Conservation (phyloP, 2,329 filamentous ascomycete genomes). For the Didymellaceae sp. region DNA sequence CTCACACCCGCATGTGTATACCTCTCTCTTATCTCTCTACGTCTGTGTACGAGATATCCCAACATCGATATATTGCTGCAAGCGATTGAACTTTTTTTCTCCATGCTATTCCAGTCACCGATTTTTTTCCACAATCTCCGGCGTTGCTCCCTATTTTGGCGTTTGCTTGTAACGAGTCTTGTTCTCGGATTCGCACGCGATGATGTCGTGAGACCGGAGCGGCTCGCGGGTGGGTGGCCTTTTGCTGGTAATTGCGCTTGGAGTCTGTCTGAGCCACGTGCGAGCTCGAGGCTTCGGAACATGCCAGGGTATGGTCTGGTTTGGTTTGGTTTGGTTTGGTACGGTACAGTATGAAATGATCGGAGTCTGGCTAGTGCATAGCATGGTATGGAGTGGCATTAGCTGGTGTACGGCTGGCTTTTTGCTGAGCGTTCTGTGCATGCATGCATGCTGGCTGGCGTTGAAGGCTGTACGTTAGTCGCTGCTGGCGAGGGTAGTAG, state of each 20-base stretch:
- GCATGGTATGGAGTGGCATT: slow-evolving; percentile 1
- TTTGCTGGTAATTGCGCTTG: slow-evolving; percentile 11
- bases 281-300: no score
- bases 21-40: slow-evolving; percentile 9
- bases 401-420: no score
- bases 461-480: slow-evolving; percentile 10
- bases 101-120: no score
- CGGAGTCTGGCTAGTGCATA: background rate
- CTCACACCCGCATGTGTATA: slow-evolving; percentile 15
- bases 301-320: background rate
- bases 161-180: slow-evolving; percentile 5
- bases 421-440: no score
- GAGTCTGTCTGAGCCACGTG: no score
- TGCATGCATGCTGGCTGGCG: no score
- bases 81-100: no score
- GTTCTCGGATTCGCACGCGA: no score
- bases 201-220: no score
- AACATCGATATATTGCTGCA: slow-evolving; percentile 1
- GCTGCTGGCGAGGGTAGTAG: background rate
- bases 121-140: background rate
- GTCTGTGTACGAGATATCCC: slow-evolving; percentile 16
- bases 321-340: background rate
- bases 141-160: slow-evolving; percentile 8
- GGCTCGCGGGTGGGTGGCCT: slow-evolving; percentile 10
- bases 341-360: slow-evolving; percentile 2